Evolutionary conservation across 192 early-diverging fungal species (phyloP), one percentile per base, ranked within the genome.

Genomic region (Ambispora gerdemannii): DNA sequence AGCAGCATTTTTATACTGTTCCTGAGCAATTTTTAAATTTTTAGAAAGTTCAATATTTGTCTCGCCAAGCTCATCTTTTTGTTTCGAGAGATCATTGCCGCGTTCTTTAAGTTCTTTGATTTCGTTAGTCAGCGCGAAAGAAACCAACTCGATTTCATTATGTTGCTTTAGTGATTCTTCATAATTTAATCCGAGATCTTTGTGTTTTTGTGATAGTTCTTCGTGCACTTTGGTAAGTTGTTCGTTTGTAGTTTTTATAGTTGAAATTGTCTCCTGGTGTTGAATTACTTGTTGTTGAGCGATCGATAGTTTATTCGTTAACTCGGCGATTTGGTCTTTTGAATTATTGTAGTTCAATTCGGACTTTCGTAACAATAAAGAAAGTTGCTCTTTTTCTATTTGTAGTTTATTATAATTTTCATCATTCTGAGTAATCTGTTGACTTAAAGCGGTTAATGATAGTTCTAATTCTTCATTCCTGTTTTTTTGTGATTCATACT

Each of bases 1-100:
- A 28, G 60, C 63, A 0, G 43, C 27, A 32, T 67, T 71, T 20
- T 74, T 74, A 35, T 65, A 70, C 34, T 70, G 52, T 8, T 66
- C 50, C 47, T 70, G 55, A 19, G 62, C 61, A 15, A 68, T 35
- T 50, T 74, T 60, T 7, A 76, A 35, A 15, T 35, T 55, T 53
- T 74, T 70, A 34, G 71, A 65, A 6, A 79, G 50, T n/a, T 47
- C 33, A 2, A 36, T 3, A 34, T 64, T 59, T 50, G 61, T 69
- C 10, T 49, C 66, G 22, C 27, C 47, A 3, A 74, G 32, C 3
- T 31, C 24, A 38, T 76, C 74, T 17, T 68, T 72, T 53, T 79
- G 74, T 58, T 66, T 74, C 24, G 50, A 68, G 32, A 78, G 62
- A 2, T 32, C 58, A 6, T 64, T 33, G 3, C 67, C 38, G 31